Evolutionary conservation across 495 filamentous ascomycete species (phyloP), one percentile per base, ranked within the genome.

Genomic region (Lindgomyces ingoldianus): DNA sequence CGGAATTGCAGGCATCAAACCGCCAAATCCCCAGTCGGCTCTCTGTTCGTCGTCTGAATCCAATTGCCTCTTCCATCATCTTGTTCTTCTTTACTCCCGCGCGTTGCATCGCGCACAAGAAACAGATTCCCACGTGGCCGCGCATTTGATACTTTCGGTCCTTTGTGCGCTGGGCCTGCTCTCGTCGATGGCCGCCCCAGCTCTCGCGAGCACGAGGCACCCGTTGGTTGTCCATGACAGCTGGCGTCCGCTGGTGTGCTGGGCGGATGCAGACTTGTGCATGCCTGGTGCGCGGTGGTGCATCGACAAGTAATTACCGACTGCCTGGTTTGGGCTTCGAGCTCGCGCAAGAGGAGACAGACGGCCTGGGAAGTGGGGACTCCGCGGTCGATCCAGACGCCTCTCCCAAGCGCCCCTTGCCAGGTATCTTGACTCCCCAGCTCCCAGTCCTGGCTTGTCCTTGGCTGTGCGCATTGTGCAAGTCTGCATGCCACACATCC

Each of bases 101-200:
- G 29, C 41, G 53, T 19, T 46, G 47, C 54, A 29, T 57, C 62
- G 61, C 30, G 64, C 64, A 55, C 51, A 61, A 27, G 19, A 27
- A 25, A 50, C 64, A 45, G 67, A 70, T 70, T 62, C 46, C 67
- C 67, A 70, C 67, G 67, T 70, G 67, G 67, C n/a, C 30, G 24
- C 33, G 62, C 62, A 59, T 8, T 33, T 30, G 8, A 6, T 30
- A 9, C 21, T n/a, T 21, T 27, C 8, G 22, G 6, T 16, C 22
- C 12, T 29, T 33, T 53, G 22, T 53, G 26, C 51, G 27, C 4
- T 33, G 26, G n/a, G 12, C 14, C 11, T 19, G 39, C 33, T 24
- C 33, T 4, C 39, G 19, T 18, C 53, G 58, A 21, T 30, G n/a
- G 27, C 21, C 26, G 22, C 27, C 33, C 19, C 59, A 30, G 4